phyloP scores from a whole-genome alignment of 1,284 basidiomycete species.

The Microbotryum saponariae region DNA sequence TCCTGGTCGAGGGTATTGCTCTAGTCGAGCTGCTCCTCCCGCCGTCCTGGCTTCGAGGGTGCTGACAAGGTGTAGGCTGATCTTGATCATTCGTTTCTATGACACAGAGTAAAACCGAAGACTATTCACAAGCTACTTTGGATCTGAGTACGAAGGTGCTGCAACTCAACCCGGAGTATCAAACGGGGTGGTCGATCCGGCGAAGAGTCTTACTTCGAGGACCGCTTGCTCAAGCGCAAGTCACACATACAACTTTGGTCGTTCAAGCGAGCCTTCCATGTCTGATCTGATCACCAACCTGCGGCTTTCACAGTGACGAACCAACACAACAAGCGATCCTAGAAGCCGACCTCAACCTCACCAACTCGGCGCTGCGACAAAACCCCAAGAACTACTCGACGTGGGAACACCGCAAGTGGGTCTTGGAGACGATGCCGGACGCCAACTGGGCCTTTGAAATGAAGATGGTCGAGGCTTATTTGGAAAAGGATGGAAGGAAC shows the following conservation, averaged over 20 bases:
- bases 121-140: constrained; percentile 57
- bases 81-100: background rate
- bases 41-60: constrained; percentile 1
- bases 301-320: constrained; percentile 47
- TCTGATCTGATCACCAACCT: too few species aligned
- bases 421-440: constrained; percentile 71
- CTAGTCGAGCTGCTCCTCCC: background rate
- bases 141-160: constrained; percentile 39
- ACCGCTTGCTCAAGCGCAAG: constrained; percentile 47
- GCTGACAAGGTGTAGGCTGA: constrained; percentile 46
- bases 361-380: constrained; percentile 64
- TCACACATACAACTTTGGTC: background rate
- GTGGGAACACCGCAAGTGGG: constrained; percentile 94
- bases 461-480: constrained; percentile 76
- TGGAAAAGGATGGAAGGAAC: constrained; percentile 78
- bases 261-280: background rate
- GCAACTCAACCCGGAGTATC: constrained; percentile 49
- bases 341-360: constrained; percentile 66
- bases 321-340: constrained; percentile 59
- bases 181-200: constrained; percentile 88
- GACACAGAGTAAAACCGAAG: constrained; percentile 3
- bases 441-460: constrained; percentile 77
- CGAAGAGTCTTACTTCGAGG: constrained; percentile 66
- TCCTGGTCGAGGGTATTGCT: background rate
- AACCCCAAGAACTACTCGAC: constrained; percentile 95